A percentile compares a stretch with the other conserved stretches of the same genome.
These are phyloP conservation scores for Moesziomyces aphidis DNA, from an alignment of 1,284 basidiomycete species.

Conservation along the genomic window DNA sequence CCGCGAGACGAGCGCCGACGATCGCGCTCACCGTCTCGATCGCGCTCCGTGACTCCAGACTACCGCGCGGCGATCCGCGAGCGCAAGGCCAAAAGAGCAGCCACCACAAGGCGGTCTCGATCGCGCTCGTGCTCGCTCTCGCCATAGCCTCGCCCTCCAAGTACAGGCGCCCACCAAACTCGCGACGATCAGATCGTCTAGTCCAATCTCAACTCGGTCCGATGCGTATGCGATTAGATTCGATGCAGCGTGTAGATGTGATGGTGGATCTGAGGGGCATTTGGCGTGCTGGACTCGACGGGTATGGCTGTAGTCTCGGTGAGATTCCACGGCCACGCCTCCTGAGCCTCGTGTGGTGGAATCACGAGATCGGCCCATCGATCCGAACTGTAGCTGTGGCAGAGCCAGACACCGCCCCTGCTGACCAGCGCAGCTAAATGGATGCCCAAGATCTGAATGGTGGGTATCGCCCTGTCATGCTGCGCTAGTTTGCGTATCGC, in stretches of 20 bases:
- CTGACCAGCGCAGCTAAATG: slow-evolving; percentile 8
- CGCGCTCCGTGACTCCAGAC: slow-evolving; percentile 36
- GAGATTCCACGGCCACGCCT: slow-evolving; percentile 13
- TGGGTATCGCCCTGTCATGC: slow-evolving; percentile 5
- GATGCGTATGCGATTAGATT: not conserved
- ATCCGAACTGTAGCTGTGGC: slow-evolving; percentile 37
- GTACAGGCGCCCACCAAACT: no score
- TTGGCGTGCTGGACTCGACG: slow-evolving; percentile 8
- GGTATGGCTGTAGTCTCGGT: slow-evolving; percentile 6
- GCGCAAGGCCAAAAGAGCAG: not conserved
- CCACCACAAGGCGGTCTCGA: not conserved
- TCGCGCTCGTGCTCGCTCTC: not conserved
- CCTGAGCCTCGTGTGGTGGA: not conserved
- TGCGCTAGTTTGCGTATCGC: not conserved
- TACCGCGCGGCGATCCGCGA: slow-evolving; percentile 25
- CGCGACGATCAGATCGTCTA: not conserved
- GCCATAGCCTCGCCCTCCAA: no score
- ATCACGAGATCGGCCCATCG: slow-evolving; percentile 25
- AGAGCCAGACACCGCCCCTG: slow-evolving; percentile 16
- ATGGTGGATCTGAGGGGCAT: slow-evolving; percentile 30
- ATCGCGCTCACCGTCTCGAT: slow-evolving; percentile 9
- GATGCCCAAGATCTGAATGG: slow-evolving; percentile 21
- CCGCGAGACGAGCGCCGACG: slow-evolving; percentile 4
- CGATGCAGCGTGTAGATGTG: slow-evolving; percentile 34
- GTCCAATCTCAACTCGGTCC: no score